phyloP scores from a whole-genome alignment of 352 stramenopile genomes.

The Phytophthora cactorum region DNA sequence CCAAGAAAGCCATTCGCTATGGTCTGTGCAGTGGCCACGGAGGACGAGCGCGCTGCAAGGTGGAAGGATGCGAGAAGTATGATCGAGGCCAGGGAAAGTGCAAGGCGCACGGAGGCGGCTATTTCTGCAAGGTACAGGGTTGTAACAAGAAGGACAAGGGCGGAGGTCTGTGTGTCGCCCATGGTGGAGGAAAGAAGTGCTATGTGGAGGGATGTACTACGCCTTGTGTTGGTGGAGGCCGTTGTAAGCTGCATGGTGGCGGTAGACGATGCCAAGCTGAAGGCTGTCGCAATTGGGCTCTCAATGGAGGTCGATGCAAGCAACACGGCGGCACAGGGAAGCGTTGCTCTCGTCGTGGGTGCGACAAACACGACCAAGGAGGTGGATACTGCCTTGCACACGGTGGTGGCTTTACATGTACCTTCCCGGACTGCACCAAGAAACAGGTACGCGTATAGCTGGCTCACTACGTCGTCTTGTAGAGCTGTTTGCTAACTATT shows the following conservation, averaged over 20 bases:
- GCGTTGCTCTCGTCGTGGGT: slow-evolving; percentile 66
- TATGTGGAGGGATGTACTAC: slow-evolving; percentile 72
- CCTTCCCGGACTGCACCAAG: slow-evolving; percentile 73
- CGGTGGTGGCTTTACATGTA: slow-evolving; percentile 74
- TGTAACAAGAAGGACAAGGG: slow-evolving; percentile 89
- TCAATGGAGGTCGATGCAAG: slow-evolving; percentile 77
- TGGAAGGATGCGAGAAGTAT: slow-evolving; percentile 79
- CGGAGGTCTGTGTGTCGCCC: slow-evolving; percentile 74
- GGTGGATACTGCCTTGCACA: slow-evolving; percentile 79
- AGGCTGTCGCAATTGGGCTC: slow-evolving; percentile 64
- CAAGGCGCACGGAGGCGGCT: slow-evolving; percentile 83
- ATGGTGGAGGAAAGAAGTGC: slow-evolving; percentile 86
- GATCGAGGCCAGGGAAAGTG: slow-evolving; percentile 80
- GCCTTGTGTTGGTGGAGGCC: slow-evolving; percentile 71
- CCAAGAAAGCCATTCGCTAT: slow-evolving; percentile 81
- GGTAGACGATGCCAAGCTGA: slow-evolving; percentile 59
- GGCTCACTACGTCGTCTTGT: background rate
- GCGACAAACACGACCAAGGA: slow-evolving; percentile 83
- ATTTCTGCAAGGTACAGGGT: slow-evolving; percentile 77
- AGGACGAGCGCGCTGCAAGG: slow-evolving; percentile 74
- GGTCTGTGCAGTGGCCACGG: slow-evolving; percentile 78
- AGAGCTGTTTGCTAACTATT: slow-evolving; percentile 9
- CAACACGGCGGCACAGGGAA: slow-evolving; percentile 75
- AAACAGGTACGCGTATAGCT: slow-evolving; percentile 60
- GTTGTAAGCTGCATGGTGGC: slow-evolving; percentile 75